Evolutionary conservation across 345 rosid species (phyloP).

Genomic region (Moricandia arvensis): DNA sequence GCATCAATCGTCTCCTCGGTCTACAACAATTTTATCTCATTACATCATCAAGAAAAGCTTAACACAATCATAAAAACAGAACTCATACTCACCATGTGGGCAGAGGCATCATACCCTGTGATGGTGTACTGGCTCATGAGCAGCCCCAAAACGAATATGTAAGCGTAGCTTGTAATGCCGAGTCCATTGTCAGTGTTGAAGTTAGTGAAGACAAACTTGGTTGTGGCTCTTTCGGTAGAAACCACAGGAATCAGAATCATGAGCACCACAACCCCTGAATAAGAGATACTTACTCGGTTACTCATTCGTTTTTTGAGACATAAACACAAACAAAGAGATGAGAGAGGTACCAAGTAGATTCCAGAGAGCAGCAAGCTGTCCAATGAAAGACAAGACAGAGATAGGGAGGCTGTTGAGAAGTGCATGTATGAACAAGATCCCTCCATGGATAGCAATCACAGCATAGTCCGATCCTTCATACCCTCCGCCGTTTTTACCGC

Average conservation of each 20-base stretch:
- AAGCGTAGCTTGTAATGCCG: constrained; percentile 60
- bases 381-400: constrained; percentile 72
- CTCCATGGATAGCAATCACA: constrained; percentile 75
- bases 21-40: constrained; percentile 37
- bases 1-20: constrained; percentile 94
- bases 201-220: constrained; percentile 82
- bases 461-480: constrained; percentile 79
- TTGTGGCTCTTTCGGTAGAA: constrained; percentile 74
- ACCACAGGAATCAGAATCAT: constrained; percentile 79
- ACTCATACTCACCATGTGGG: constrained; percentile 72
- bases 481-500: constrained; percentile 92
- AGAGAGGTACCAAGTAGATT: constrained; percentile 61
- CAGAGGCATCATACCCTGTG: constrained; percentile 92
- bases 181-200: constrained; percentile 78
- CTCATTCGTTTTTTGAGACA: neutral
- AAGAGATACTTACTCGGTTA: neutral
- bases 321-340: neutral
- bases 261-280: constrained; percentile 72
- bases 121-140: constrained; percentile 96
- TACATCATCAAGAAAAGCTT: neutral
- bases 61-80: neutral
- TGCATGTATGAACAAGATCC: constrained; percentile 71
- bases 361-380: constrained; percentile 93
- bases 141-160: constrained; percentile 87
- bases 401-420: constrained; percentile 86